Evolutionary conservation across 306 rosid species (phyloP), one percentile per base, ranked within the genome.

Genomic region (Corylus heterophylla): DNA sequence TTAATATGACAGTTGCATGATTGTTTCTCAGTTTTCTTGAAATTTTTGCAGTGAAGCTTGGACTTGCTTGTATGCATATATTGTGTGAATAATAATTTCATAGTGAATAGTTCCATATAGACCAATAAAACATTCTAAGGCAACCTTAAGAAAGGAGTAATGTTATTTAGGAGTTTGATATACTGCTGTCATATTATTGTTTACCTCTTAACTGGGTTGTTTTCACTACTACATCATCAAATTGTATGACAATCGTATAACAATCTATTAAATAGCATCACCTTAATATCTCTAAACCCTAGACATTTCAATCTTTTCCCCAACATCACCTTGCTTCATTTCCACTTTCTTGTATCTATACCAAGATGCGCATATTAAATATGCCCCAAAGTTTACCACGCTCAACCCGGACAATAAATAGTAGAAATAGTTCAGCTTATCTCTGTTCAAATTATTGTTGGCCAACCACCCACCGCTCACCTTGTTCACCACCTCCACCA

Each of bases 381-480:
- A 92, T 45, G 79, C 77, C 68, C 81, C 93, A 52, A 90, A 85
- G 74, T 92, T 92, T 0, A 82, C 7, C 35, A 90, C 86, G 20
- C 97, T 92, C 52, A 89, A 18, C 48, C 37, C 86, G 0, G 96
- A 67, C 87, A 92, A 59, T 2, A 90, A 66, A 87, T 87, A 92
- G 68, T 92, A 89, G 87, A 92, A 92, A 76, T 88, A 85, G 79
- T 89, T 77, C 58, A 90, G 69, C 70, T 84, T 82, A 63, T 92
- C 91, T 50, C 90, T 86, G 71, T 92, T 92, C 76, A 92, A 76
- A 71, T 92, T 90, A 47, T 92, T 90, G 71, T 88, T 85, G 0
- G 83, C 89, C 79, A 89, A 69, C 93, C 92, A 91, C 39, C 98
- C 97, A 37, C 98, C 94, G 14, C 94, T 93, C 16, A 79, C 91